Evolutionary conservation across 1,139 yeast genomes (phyloP).

Genomic region (Yamadazyma pseudoaaseri): DNA sequence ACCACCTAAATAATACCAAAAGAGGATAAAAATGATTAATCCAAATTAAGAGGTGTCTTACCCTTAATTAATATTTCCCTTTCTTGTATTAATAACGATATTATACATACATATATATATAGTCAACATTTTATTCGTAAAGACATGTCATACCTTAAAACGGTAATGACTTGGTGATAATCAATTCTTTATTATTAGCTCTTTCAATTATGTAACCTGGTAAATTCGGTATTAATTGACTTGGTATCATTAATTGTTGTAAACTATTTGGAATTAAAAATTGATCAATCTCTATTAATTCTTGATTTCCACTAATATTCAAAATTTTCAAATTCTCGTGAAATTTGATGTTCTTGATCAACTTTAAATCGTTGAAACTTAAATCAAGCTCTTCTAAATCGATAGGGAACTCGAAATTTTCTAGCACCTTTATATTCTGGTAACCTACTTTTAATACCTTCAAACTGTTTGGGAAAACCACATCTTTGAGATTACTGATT

Average conservation of each 20-base stretch:
- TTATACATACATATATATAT: conserved; percentile 10
- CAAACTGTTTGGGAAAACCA: conserved; percentile 36
- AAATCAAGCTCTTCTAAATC: conserved; percentile 32
- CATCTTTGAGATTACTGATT: conserved; percentile 44
- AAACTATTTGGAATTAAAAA: conserved; percentile 39
- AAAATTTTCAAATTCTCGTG: conserved; percentile 33
- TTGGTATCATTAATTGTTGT: conserved; percentile 34
- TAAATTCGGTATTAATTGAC: conserved; percentile 34
- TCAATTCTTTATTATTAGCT: conserved; percentile 36
- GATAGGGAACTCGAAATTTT: conserved; percentile 40
- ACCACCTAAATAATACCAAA: conserved; percentile 1
- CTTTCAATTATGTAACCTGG: conserved; percentile 43
- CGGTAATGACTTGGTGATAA: conserved; percentile 29
- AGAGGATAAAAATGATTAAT: conserved; percentile 1
- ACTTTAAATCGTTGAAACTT: conserved; percentile 39
- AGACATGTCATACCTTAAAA: too few relatives aligned
- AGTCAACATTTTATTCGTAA: too few relatives aligned
- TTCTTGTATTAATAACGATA: conserved; percentile 9
- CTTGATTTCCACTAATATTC: conserved; percentile 46
- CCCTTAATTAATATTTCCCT: not conserved
- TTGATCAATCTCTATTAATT: conserved; percentile 38
- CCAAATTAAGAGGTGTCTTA: too few relatives aligned
- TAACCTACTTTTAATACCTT: conserved; percentile 38
- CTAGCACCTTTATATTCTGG: conserved; percentile 40
- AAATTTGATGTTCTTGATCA: conserved; percentile 37